Conservation (phyloP, 306 rosid species). For the Lathyrus aphaca region DNA sequence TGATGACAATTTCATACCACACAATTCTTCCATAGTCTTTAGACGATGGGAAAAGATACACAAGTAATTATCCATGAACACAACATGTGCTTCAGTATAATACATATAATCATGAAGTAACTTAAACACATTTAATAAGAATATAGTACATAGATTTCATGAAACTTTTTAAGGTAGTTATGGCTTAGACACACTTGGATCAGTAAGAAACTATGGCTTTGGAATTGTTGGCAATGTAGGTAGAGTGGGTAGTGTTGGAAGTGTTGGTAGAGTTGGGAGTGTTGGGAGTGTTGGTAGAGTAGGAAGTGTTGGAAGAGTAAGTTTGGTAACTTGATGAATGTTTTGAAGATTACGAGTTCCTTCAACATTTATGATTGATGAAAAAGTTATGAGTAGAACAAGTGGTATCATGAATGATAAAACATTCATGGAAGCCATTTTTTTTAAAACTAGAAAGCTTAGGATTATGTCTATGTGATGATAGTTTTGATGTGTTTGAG, state of each 20-base stretch:
- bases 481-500: slow-evolving; percentile 7
- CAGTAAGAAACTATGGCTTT: slow-evolving; percentile 12
- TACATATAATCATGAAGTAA: neutral
- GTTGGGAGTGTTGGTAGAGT: neutral
- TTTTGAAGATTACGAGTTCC: slow-evolving; percentile 46
- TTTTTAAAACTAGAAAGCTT: slow-evolving; percentile 25
- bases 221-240: neutral
- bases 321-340: slow-evolving; percentile 32
- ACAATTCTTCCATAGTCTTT: neutral
- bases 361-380: slow-evolving; percentile 38
- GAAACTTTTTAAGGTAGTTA: slow-evolving; percentile 5
- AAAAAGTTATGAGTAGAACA: slow-evolving; percentile 34
- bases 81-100: slow-evolving; percentile 11
- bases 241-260: too few species aligned
- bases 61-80: neutral
- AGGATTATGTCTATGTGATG: neutral
- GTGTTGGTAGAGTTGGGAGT: too few species aligned
- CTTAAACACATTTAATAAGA: neutral
- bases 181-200: slow-evolving; percentile 1
- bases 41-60: neutral
- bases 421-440: slow-evolving; percentile 45
- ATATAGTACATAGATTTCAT: neutral
- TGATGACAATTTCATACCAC: neutral
- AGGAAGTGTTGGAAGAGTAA: slow-evolving; percentile 37
- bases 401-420: slow-evolving; percentile 37